These are phyloP conservation scores for Citrus sp. DNA, from an alignment of 345 rosid species.

Conservation along the genomic window DNA sequence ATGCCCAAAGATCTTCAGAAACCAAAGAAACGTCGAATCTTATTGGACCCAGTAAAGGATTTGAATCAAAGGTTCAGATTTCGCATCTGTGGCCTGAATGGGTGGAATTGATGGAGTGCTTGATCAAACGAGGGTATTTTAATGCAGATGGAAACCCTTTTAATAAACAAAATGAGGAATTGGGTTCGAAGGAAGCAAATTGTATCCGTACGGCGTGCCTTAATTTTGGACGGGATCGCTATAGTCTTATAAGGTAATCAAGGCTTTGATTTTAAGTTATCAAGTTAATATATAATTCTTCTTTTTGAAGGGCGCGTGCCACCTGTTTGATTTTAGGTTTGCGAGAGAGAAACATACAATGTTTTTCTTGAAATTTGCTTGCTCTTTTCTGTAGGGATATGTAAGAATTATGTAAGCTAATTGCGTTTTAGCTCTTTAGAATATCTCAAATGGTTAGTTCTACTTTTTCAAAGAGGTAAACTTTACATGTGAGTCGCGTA, in stretches of 20 bases:
- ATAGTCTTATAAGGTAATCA: slow-evolving; percentile 58
- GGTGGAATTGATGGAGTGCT: slow-evolving; percentile 61
- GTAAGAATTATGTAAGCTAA: background rate
- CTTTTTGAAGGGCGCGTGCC: slow-evolving; percentile 7
- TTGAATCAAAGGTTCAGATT: slow-evolving; percentile 29
- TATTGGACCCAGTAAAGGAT: background rate
- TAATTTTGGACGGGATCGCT: slow-evolving; percentile 68
- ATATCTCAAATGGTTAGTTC: background rate
- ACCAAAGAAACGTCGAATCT: background rate
- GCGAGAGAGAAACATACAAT: background rate
- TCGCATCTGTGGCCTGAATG: slow-evolving; percentile 86
- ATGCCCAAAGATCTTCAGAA: slow-evolving; percentile 2
- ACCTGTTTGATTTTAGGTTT: slow-evolving; percentile 29
- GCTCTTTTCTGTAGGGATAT: background rate
- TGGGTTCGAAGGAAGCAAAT: slow-evolving; percentile 54
- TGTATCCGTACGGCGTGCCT: slow-evolving; percentile 75
- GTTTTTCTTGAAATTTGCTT: background rate
- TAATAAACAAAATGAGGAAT: slow-evolving; percentile 11
- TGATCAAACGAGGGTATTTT: slow-evolving; percentile 58
- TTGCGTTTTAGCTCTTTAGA: background rate
- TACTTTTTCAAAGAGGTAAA: background rate
- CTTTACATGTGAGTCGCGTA: background rate
- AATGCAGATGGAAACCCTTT: slow-evolving; percentile 44
- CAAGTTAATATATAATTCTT: background rate
- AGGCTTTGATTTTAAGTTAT: background rate